Percentiles rank a stretch among this genome's conserved stretches.
Evolutionary conservation across 306 rosid species (phyloP).

Genomic region (Vigna nakashimae): DNA sequence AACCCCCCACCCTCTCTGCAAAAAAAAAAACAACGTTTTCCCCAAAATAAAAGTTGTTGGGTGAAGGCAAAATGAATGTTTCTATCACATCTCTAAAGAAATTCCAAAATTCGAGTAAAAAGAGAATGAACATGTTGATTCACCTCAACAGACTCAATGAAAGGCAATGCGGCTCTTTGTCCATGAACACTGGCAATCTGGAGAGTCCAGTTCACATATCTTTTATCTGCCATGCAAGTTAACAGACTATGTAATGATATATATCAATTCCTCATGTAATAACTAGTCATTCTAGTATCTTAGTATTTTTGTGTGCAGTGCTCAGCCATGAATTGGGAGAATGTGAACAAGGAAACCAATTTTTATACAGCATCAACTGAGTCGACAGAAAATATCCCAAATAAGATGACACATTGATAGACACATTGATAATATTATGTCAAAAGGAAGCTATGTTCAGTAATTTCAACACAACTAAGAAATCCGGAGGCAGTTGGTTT

Average conservation of each 20-base stretch:
- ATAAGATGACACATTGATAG: background rate
- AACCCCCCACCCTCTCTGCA: no score
- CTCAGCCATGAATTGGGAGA: conserved; percentile 16
- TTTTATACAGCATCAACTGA: conserved; percentile 3
- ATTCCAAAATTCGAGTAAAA: conserved; percentile 9
- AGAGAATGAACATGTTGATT: conserved; percentile 43
- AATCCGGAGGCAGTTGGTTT: conserved; percentile 1
- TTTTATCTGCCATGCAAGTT: conserved; percentile 72
- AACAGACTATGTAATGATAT: conserved; percentile 44
- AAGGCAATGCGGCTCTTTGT: conserved; percentile 81
- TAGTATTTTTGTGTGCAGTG: conserved; percentile 14
- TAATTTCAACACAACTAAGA: conserved; percentile 15
- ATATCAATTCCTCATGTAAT: conserved; percentile 33
- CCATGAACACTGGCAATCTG: conserved; percentile 84
- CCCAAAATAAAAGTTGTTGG: background rate
- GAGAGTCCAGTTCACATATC: conserved; percentile 90
- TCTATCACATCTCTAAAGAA: conserved; percentile 12
- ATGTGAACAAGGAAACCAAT: conserved; percentile 18
- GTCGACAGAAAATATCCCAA: conserved; percentile 23
- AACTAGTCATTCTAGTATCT: conserved; percentile 11
- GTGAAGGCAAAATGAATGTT: background rate
- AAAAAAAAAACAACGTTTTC: no score
- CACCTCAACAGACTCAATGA: conserved; percentile 91
- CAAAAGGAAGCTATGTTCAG: conserved; percentile 24
- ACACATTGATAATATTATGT: background rate